These are phyloP conservation scores for Beauveria brongniartii DNA, from an alignment of 2,329 filamentous ascomycete species.

Conservation along the genomic window DNA sequence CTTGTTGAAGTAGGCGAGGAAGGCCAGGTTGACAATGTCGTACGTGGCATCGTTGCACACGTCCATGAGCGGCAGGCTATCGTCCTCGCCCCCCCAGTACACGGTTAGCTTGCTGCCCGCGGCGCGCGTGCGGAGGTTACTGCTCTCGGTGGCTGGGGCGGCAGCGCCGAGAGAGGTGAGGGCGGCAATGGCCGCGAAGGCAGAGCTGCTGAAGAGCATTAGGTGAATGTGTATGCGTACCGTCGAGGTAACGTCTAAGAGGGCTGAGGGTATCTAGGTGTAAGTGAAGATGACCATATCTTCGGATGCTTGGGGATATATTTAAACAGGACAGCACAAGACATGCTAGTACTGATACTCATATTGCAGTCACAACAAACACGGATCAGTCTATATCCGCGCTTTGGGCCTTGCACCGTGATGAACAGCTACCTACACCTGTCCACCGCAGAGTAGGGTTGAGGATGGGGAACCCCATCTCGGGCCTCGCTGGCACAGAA, in stretches of 20 bases:
- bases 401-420: neutral
- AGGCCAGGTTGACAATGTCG: constrained; percentile 18
- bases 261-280: neutral
- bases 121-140: neutral
- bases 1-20: constrained; percentile 16
- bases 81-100: constrained; percentile 18
- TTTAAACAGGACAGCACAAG: neutral
- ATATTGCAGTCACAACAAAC: neutral
- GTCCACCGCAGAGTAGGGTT: neutral
- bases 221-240: neutral
- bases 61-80: constrained; percentile 13
- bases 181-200: constrained; percentile 3
- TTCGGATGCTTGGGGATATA: neutral
- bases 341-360: neutral
- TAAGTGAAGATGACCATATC: neutral
- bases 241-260: neutral
- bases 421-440: neutral
- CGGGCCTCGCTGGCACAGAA: neutral
- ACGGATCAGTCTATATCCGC: neutral
- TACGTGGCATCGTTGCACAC: constrained; percentile 16
- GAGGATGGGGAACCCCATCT: neutral
- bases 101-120: constrained; percentile 15
- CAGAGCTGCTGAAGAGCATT: constrained; percentile 7
- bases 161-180: constrained; percentile 3
- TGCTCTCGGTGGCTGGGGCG: neutral